Evolutionary conservation across 2,329 filamentous ascomycete species (phyloP), one percentile per base, ranked within the genome.

Genomic region (Sarocladiaceae sp.): DNA sequence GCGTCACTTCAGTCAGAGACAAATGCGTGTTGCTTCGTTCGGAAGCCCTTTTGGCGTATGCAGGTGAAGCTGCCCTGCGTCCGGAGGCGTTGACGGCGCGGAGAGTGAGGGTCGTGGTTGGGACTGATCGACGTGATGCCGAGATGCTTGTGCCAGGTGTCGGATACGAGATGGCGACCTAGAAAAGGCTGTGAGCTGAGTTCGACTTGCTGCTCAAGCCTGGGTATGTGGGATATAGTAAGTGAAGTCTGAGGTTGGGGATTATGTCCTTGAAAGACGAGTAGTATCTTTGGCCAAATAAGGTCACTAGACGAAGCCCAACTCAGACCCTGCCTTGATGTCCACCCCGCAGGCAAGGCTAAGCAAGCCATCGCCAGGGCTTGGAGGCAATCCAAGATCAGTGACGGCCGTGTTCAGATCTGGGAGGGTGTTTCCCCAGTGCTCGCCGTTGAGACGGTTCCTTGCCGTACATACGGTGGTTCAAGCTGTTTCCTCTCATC

Each of bases 311-410:
- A 41, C 37, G 37, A 24, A 41, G 23, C 19, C 10, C 37, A 23
- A 29, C 23, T 24, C 26, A 41, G 37, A 41, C 24, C 37, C 37
- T 41, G 37, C 23, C 37, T 41, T 24, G 19, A 41, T 24, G 15
- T 27, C 24, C 19, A 41, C 37, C 37, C 37, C 37, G 37, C 37
- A n/a, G 37, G 20, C 37, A 41, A 41, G 37, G 37, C 37, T 41
- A 41, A 21, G 37, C 37, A 41, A 41, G 37, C 37, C 23, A 41
- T 41, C 37, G 37, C 21, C 37, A 27, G 29, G 37, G 21, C 37
- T 41, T 24, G 23, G 37, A 41, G 15, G 29, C 26, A 16, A 21
- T 24, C 29, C 37, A 24, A 41, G 37, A 41, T 41, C 37, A 41
- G 37, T 27, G 24, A 24, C 37, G 37, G 37, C 37, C 29, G 37